Base-by-base conservation (phyloP, 345 rosid species). In the Melaleuca quinquenervia region DNA sequence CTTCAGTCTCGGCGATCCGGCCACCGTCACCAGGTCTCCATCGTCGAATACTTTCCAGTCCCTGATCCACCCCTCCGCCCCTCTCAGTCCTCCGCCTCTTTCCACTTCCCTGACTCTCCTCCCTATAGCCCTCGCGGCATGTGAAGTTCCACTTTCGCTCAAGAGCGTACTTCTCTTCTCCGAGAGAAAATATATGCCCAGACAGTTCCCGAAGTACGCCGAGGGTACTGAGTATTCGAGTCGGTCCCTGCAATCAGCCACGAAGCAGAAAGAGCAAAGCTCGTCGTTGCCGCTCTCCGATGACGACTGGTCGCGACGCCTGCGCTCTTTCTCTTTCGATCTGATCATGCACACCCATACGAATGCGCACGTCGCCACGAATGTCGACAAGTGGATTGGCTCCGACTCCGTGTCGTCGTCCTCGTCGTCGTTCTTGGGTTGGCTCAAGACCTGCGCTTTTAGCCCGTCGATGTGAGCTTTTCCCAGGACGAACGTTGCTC, bases 181-280 rank as follows among this genome's bases (percentile, higher is more conserved):
- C n/a, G 87, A 4, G 3, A 82, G 84, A 8, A 84, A 82, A 41
- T 89, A 14, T 8, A 86, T 52, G n/a, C 83, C 85, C 10, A 92
- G 32, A 32, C 91, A 90, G 21, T 93, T 93, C 2, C 94, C 94
- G 6, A 91, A 89, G 78, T 90, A 92, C 1, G 84, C 83, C 12
- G 26, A 52, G 6, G 91, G 90, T 12, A 92, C 50, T 1, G 83
- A 41, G 36, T 13, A 16, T 11, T 58, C 55, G 6, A 83, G 85
- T 7, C 93, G 87, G 21, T 41, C 44, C 60, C 88, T 32, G 18
- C 83, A 27, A 21, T 86, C 88, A 0, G 88, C 50, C 0, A 44
- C 51, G 10, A 86, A 62, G 24, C 15, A 3, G 18, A 86, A 62
- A 24, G 16, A 32, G 70, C 58, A 83, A 21, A 82, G 52, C 41